Evolutionary conservation across 768 basidiomycete genomes (phyloP).

Genomic region (Suillus spraguei): DNA sequence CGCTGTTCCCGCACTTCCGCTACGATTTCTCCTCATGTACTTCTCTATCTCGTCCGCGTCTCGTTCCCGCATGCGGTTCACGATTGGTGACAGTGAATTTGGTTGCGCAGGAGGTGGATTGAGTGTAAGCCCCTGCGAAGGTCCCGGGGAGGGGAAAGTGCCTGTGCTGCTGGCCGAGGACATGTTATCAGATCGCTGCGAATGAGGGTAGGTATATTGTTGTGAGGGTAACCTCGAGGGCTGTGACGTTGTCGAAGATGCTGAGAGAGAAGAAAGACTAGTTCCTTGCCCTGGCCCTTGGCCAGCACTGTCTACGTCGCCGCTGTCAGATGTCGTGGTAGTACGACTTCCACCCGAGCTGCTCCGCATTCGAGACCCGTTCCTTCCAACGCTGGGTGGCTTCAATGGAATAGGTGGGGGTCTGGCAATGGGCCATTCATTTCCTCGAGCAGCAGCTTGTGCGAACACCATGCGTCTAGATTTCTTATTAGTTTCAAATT

Average conservation of each 20-base stretch:
- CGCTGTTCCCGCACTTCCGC: conserved; percentile 74
- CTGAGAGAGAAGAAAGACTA: conserved; percentile 56
- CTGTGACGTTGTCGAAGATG: conserved; percentile 66
- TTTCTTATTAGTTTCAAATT: conserved; percentile 81
- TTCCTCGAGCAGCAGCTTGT: conserved; percentile 69
- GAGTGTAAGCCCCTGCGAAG: conserved; percentile 37
- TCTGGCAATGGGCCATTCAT: conserved; percentile 53
- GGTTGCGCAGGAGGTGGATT: conserved; percentile 37
- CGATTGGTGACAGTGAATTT: conserved; percentile 73
- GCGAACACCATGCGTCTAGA: conserved; percentile 70
- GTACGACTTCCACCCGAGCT: conserved; percentile 82
- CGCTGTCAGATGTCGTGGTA: conserved; percentile 74
- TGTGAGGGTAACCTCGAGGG: conserved; percentile 39
- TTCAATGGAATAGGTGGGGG: conserved; percentile 51
- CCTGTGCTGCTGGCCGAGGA: conserved; percentile 39
- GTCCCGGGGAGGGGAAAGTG: conserved; percentile 37
- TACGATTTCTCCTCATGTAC: conserved; percentile 79
- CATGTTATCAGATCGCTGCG: conserved; percentile 35
- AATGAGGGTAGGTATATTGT: conserved; percentile 44
- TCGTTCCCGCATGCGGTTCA: conserved; percentile 76
- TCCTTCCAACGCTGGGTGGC: conserved; percentile 38
- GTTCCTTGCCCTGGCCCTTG: conserved; percentile 41
- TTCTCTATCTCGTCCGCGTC: conserved; percentile 90
- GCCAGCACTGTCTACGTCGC: conserved; percentile 54
- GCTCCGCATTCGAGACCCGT: conserved; percentile 65